Conservation (phyloP, 495 filamentous ascomycete genomes). For the Thermothielavioides terrestris region DNA sequence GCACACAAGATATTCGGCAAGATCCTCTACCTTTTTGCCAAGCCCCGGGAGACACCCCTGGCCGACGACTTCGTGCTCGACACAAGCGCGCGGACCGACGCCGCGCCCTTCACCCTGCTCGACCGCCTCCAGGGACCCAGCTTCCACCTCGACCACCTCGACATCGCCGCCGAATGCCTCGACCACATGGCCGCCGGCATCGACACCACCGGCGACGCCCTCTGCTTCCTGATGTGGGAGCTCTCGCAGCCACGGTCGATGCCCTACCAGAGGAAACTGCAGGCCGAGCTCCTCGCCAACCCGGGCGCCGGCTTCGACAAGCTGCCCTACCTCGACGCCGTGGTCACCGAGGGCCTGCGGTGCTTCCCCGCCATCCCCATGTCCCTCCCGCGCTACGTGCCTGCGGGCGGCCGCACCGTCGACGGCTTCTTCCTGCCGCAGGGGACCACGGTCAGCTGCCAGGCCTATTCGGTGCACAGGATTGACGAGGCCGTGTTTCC, state of each 20-base stretch:
- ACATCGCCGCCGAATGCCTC: constrained; percentile 41
- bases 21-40: constrained; percentile 33
- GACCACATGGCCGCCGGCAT: constrained; percentile 55
- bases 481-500: constrained; percentile 47
- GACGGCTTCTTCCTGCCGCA: constrained; percentile 40
- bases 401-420: constrained; percentile 40
- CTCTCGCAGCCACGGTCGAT: constrained; percentile 47
- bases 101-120: constrained; percentile 37
- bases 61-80: constrained; percentile 37
- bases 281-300: constrained; percentile 38
- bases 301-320: constrained; percentile 36
- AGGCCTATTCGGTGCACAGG: constrained; percentile 46
- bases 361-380: constrained; percentile 58
- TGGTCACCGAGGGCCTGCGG: constrained; percentile 52
- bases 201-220: constrained; percentile 56
- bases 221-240: constrained; percentile 61
- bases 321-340: constrained; percentile 51
- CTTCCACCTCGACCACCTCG: constrained; percentile 25
- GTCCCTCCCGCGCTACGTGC: constrained; percentile 55
- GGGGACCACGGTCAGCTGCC: constrained; percentile 44
- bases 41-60: constrained; percentile 38
- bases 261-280: constrained; percentile 38
- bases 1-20: constrained; percentile 31
- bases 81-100: constrained; percentile 25
- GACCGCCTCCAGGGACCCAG: constrained; percentile 30